Evolutionary conservation across 331 rosid genomes (phyloP).

Genomic region (Erythrophleum ivorense): DNA sequence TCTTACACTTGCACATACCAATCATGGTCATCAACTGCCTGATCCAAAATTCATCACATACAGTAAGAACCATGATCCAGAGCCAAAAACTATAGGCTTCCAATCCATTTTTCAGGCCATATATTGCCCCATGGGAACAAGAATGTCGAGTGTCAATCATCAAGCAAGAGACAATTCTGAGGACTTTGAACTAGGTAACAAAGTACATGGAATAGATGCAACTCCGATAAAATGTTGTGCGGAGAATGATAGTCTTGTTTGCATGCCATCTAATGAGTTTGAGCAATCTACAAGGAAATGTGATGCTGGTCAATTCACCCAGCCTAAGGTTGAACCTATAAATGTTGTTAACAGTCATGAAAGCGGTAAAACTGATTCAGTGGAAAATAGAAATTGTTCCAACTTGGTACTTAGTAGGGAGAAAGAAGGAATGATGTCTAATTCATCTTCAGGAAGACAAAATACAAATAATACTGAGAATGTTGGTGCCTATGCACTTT

Average conservation of each 20-base stretch:
- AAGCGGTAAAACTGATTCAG: conserved; percentile 42
- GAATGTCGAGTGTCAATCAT: conserved; percentile 35
- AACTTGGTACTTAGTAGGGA: conserved; percentile 39
- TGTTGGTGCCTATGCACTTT: conserved; percentile 37
- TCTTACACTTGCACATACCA: conserved; percentile 48
- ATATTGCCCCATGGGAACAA: conserved; percentile 47
- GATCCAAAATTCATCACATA: conserved; percentile 41
- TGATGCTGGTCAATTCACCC: conserved; percentile 41
- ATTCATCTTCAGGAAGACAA: conserved; percentile 47
- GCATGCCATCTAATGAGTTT: conserved; percentile 40
- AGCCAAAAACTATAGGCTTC: conserved; percentile 48
- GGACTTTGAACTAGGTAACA: conserved; percentile 45
- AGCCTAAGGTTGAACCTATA: conserved; percentile 44
- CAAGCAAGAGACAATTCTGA: conserved; percentile 52
- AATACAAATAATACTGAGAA: conserved; percentile 42
- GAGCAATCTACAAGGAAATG: conserved; percentile 43
- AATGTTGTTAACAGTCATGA: conserved; percentile 47
- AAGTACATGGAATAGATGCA: conserved; percentile 45
- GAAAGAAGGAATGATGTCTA: conserved; percentile 47
- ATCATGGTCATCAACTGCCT: conserved; percentile 38
- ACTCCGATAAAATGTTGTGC: conserved; percentile 48
- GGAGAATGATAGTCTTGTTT: conserved; percentile 46
- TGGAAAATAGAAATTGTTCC: conserved; percentile 41
- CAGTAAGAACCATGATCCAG: conserved; percentile 47
- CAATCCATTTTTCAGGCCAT: conserved; percentile 63